Evolutionary conservation across 176 grass and related monocot species (phyloP).

Genomic region (Oryza nivara): DNA sequence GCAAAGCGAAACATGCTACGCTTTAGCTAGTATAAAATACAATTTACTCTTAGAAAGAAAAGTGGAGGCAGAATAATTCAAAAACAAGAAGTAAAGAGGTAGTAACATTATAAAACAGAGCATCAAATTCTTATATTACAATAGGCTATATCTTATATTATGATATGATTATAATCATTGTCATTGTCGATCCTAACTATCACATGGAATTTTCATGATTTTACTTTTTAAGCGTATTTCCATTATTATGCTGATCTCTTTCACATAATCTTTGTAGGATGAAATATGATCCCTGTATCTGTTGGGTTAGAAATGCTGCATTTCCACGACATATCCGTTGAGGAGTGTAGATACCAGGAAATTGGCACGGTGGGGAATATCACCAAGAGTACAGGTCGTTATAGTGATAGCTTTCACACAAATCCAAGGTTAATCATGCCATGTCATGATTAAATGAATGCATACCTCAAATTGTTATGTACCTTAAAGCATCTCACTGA

Average conservation of each 20-base stretch:
- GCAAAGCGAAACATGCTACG: too few relatives aligned
- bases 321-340: background rate
- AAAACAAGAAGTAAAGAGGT: background rate
- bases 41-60: background rate
- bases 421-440: background rate
- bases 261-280: background rate
- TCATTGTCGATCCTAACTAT: background rate
- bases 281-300: background rate
- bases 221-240: background rate
- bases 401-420: too few relatives aligned
- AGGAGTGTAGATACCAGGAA: background rate
- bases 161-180: background rate
- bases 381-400: too few relatives aligned
- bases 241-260: background rate
- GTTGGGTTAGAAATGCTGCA: background rate
- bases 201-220: background rate
- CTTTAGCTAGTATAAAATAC: too few relatives aligned
- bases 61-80: background rate
- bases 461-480: background rate
- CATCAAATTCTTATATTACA: background rate
- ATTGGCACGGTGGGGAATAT: background rate
- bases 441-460: background rate
- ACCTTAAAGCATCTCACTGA: background rate
- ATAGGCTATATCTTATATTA: background rate
- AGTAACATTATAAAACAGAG: background rate